A percentile compares a stretch with the other conserved stretches of the same genome.
Evolutionary conservation across 208 protist species (phyloP).

Genomic region (Trypanosoma grayi): DNA sequence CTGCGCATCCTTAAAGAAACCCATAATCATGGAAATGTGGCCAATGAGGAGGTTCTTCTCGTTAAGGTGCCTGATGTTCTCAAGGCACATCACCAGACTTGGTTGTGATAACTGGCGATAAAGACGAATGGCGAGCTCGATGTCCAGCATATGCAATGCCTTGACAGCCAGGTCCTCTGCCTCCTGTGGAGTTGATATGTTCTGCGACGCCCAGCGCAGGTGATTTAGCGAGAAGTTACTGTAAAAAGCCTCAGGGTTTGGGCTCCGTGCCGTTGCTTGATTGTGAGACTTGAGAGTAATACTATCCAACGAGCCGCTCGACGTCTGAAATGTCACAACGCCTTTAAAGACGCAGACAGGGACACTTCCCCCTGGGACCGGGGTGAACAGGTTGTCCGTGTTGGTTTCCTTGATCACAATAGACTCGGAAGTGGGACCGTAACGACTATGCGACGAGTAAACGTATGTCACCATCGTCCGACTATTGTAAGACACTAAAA

Average conservation of each 20-base stretch:
- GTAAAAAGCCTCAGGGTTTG: conserved; percentile 79
- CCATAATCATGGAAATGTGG: conserved; percentile 94
- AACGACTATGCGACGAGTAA: conserved; percentile 82
- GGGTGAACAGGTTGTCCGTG: conserved; percentile 70
- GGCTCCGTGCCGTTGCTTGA: conserved; percentile 38
- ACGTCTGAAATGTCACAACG: conserved; percentile 68
- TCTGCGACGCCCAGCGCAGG: conserved; percentile 86
- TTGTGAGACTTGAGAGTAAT: conserved; percentile 82
- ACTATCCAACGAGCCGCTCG: conserved; percentile 59
- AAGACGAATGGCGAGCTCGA: conserved; percentile 91
- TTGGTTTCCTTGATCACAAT: conserved; percentile 54
- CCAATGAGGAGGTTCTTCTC: conserved; percentile 95
- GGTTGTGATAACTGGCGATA: conserved; percentile 93
- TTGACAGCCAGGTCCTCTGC: conserved; percentile 83
- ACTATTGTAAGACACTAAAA: conserved; percentile 79
- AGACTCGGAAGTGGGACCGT: conserved; percentile 85
- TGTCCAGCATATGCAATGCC: conserved; percentile 93
- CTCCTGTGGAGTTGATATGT: conserved; percentile 80
- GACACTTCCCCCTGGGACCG: conserved; percentile 55
- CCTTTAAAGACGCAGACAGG: conserved; percentile 85
- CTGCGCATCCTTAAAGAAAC: conserved; percentile 93
- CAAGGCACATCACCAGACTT: conserved; percentile 91
- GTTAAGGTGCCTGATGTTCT: conserved; percentile 91
- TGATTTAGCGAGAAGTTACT: conserved; percentile 92
- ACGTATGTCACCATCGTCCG: conserved; percentile 87